Conservation (phyloP, 371 early-diverging fungal genomes). For the Fennellomyces sp. region DNA sequence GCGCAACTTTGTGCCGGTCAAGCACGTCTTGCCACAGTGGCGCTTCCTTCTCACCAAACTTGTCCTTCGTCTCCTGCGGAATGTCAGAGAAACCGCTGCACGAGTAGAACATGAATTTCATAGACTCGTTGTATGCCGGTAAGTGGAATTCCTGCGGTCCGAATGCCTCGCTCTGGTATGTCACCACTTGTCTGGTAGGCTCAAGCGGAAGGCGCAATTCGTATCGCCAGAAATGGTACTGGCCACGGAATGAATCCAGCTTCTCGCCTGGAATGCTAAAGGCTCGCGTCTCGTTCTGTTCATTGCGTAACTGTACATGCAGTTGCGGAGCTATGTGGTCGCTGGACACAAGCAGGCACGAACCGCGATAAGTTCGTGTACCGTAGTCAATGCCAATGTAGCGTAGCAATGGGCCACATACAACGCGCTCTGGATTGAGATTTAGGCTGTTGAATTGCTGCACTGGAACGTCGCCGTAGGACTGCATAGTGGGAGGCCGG, state of each 20-base stretch:
- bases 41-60: slow-evolving; percentile 48
- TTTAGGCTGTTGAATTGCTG: neutral
- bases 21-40: slow-evolving; percentile 82
- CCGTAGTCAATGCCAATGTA: slow-evolving; percentile 33
- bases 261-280: slow-evolving; percentile 11
- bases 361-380: slow-evolving; percentile 28
- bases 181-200: slow-evolving; percentile 21
- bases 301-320: neutral
- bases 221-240: slow-evolving; percentile 44
- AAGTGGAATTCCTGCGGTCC: slow-evolving; percentile 31
- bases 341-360: slow-evolving; percentile 32
- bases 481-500: too few species aligned
- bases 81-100: slow-evolving; percentile 75
- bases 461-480: too few species aligned
- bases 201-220: slow-evolving; percentile 27
- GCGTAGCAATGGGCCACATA: slow-evolving; percentile 38
- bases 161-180: slow-evolving; percentile 17
- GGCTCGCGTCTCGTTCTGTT: neutral
- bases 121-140: slow-evolving; percentile 38
- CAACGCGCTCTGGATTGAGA: slow-evolving; percentile 6
- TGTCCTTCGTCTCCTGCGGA: slow-evolving; percentile 41
- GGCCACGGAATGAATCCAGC: slow-evolving; percentile 28
- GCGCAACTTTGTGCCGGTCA: slow-evolving; percentile 62
- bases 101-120: slow-evolving; percentile 63
- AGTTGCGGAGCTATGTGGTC: slow-evolving; percentile 19